phyloP scores from a whole-genome alignment of 441 rosid genomes.

The Populus hybrid region DNA sequence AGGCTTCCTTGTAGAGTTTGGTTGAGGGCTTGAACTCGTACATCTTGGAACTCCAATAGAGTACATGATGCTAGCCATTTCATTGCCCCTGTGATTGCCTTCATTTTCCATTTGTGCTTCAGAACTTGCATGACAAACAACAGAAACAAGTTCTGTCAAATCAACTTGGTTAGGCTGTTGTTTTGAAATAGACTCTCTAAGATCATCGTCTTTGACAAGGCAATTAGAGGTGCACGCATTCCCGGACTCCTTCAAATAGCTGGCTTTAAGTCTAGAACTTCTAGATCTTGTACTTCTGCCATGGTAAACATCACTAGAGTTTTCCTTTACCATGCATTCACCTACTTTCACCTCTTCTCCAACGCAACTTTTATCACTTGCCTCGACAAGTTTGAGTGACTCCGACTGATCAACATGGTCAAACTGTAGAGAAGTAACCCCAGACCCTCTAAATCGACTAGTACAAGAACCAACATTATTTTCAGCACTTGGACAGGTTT shows the following conservation, averaged over 20 bases:
- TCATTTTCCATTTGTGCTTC: constrained; percentile 23
- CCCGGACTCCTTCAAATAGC: not conserved
- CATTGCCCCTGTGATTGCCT: constrained; percentile 28
- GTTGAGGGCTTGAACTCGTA: constrained; percentile 28
- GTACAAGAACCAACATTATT: constrained; percentile 26
- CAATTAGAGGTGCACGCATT: constrained; percentile 5
- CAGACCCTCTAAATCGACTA: constrained; percentile 29
- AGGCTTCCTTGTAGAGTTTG: constrained; percentile 28
- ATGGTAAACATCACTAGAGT: not conserved
- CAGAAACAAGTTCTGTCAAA: not conserved
- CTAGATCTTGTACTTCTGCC: not conserved
- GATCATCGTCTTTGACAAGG: not conserved
- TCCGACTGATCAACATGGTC: constrained; percentile 31
- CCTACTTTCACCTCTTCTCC: constrained; percentile 11
- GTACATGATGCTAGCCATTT: constrained; percentile 26
- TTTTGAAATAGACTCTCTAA: not conserved
- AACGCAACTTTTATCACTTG: constrained; percentile 25
- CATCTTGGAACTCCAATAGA: constrained; percentile 38
- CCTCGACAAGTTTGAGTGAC: constrained; percentile 29
- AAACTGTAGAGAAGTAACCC: constrained; percentile 40
- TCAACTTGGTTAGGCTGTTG: not conserved
- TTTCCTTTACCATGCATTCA: constrained; percentile 1
- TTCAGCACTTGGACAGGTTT: constrained; percentile 28
- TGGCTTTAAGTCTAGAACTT: not conserved
- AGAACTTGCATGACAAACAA: constrained; percentile 13